A percentile compares a stretch with the other conserved stretches of the same genome.
phyloP scores from a whole-genome alignment of 148 eudicot genomes.

The Chenopodium album region DNA sequence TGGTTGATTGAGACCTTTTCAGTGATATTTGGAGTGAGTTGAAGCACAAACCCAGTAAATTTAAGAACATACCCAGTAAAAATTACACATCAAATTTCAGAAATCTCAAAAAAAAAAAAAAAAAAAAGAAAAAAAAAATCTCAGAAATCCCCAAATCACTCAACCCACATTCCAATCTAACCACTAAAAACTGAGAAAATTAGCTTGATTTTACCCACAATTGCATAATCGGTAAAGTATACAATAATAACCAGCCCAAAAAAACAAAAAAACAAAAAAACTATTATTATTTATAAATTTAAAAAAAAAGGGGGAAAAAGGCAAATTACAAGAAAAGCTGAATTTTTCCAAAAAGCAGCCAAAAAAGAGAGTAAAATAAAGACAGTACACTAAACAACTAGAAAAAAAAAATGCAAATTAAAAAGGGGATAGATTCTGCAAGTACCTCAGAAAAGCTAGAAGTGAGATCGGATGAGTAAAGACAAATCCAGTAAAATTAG shows the following conservation, averaged over 20 bases:
- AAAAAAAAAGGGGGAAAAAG: not conserved
- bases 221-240: not conserved
- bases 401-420: not conserved
- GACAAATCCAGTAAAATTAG: not conserved
- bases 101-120: not conserved
- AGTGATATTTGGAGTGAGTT: constrained; percentile 1
- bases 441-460: constrained; percentile 23
- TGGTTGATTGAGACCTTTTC: not conserved
- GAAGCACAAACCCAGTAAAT: constrained; percentile 18
- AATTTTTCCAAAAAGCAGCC: constrained; percentile 11
- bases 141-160: constrained; percentile 9
- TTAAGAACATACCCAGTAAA: constrained; percentile 14
- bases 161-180: constrained; percentile 15
- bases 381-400: not conserved
- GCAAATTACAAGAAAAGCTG: constrained; percentile 19
- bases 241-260: not conserved
- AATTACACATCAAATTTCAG: constrained; percentile 13
- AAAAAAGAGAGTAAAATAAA: constrained; percentile 8
- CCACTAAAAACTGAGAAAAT: not conserved
- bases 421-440: constrained; percentile 10
- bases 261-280: not conserved
- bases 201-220: constrained; percentile 2
- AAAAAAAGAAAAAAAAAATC: not conserved
- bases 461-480: constrained; percentile 14
- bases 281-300: too few relatives aligned